Percentiles rank a stretch among this genome's conserved stretches.
Conservation (phyloP, 1,284 basidiomycete species). For the Cryptococcus sp. region DNA sequence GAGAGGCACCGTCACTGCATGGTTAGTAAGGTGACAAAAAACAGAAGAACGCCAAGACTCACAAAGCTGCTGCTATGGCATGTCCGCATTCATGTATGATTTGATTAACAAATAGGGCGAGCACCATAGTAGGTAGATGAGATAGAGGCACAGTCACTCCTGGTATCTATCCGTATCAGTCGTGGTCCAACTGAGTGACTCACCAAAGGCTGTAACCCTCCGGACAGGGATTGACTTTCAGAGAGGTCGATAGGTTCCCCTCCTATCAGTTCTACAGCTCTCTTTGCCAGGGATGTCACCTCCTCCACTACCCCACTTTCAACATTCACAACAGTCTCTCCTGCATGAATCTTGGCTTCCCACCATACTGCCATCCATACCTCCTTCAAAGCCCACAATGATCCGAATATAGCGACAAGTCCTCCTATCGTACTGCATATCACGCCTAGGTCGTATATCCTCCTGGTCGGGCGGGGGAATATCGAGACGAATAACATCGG, state of each 20-base stretch:
- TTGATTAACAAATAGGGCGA: constrained; percentile 39
- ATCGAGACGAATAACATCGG: constrained; percentile 7
- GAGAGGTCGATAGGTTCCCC: not conserved
- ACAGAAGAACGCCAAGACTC: constrained; percentile 3
- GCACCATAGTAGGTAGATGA: constrained; percentile 36
- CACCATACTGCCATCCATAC: constrained; percentile 32
- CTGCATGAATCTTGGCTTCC: constrained; percentile 27
- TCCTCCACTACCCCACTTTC: constrained; percentile 1
- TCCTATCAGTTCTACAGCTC: not conserved
- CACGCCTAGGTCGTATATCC: constrained; percentile 21
- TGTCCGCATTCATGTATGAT: constrained; percentile 44
- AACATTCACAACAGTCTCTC: constrained; percentile 1
- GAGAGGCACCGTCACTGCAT: constrained; percentile 34
- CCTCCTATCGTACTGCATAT: constrained; percentile 10
- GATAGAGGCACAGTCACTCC: constrained; percentile 41
- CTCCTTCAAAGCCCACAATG: constrained; percentile 20
- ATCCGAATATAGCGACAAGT: not conserved
- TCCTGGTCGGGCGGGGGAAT: not conserved
- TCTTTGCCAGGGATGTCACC: not conserved
- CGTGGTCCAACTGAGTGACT: constrained; percentile 2
- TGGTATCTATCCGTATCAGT: constrained; percentile 31
- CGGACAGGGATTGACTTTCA: constrained; percentile 1
- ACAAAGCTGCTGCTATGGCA: constrained; percentile 38
- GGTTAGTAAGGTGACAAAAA: not conserved
- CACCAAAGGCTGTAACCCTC: constrained; percentile 33